Base-by-base conservation (phyloP, 2,329 filamentous ascomycete genomes). In the Furcasterigmium sp. region DNA sequence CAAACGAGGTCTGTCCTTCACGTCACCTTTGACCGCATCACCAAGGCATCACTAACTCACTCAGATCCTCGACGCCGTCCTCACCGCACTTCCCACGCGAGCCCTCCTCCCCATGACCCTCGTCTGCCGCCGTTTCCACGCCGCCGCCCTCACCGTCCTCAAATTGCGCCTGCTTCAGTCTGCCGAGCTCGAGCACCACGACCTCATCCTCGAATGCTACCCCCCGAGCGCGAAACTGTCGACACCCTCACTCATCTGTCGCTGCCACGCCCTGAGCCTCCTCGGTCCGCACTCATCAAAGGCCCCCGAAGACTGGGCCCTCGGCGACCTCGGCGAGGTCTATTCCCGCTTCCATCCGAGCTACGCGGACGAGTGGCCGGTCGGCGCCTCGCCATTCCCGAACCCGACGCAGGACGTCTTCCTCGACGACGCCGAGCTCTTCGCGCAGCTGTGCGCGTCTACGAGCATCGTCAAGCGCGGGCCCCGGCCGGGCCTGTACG, bases 201-300 rank as follows among this genome's bases (percentile, higher is more conserved):
- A 82, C 42, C 64, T 93, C 30, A 78, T 91, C 29, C 76, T 94
- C 34, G 86, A 91, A 65, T 88, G 85, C 59, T 91, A 85, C 56
- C 86, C 85, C 50, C 87, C 87, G 0, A 79, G 73, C 49, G 80
- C 76, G 19, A 84, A 82, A 60, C 69, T 85, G 39, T 82, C 76
- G 5, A 82, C 85, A 17, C 84, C 86, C 0, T 82, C 81, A 43
- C 72, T 89, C 11, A 61, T 62, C 32, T 17, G 32, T 18, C 17
- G 4, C 15, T 18, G 10, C 11, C n/a, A 17, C 17, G 15, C n/a
- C n/a, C 17, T 17, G 32, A 11, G 32, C 15, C 29, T 13, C 13
- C 29, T 32, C 29, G 11, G 23, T 11, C n/a, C n/a, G n/a, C 7
- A 26, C 23, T 26, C 23, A 11, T 11, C 23, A 11, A 26, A 7